phyloP scores from a whole-genome alignment of 1,284 basidiomycete genomes.

The Taiwanofungus camphoratus region DNA sequence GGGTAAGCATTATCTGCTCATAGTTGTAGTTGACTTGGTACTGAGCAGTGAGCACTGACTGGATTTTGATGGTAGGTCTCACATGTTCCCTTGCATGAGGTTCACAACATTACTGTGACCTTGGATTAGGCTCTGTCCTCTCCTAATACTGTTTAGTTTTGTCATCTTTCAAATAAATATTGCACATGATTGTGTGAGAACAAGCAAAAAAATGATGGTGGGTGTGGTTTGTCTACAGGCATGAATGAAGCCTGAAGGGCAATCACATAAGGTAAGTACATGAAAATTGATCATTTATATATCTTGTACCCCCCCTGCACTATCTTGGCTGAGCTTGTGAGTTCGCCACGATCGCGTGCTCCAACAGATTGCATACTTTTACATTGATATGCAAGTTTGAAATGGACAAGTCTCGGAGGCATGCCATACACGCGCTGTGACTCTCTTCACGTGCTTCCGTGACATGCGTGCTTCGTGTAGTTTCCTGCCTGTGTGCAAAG shows the following conservation, averaged over 20 bases:
- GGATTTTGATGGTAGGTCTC: background rate
- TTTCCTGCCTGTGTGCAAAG: background rate
- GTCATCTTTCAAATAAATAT: no score
- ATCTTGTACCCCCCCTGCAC: no score
- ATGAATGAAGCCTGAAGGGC: background rate
- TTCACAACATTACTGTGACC: background rate
- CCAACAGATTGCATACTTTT: background rate
- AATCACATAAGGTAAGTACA: background rate
- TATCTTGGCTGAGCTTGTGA: no score
- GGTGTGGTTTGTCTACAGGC: background rate
- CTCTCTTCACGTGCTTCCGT: background rate
- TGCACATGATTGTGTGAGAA: background rate
- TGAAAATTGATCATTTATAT: background rate
- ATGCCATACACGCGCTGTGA: background rate
- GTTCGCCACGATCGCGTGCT: no score
- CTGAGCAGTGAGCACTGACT: background rate
- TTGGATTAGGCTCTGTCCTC: no score
- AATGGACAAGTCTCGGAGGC: background rate
- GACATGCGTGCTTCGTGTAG: background rate
- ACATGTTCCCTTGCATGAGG: background rate
- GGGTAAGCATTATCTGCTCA: background rate
- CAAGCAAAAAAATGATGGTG: background rate
- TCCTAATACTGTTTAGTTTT: no score
- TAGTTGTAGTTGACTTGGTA: background rate
- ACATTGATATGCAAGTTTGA: background rate